Evolutionary conservation across 441 rosid genomes (phyloP).

Genomic region (Cnidoscolus chayamansa): DNA sequence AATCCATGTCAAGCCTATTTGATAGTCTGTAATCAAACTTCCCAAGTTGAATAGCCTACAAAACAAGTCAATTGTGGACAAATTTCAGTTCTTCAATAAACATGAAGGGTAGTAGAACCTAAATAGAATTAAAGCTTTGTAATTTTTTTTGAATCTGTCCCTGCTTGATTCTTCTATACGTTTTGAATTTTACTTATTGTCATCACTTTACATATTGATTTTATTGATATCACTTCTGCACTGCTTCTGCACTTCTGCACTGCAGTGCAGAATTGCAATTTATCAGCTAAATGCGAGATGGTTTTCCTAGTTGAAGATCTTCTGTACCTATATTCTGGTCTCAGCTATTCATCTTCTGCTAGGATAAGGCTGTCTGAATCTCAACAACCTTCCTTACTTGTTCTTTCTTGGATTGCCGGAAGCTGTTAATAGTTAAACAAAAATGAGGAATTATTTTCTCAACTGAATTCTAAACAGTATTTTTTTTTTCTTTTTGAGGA

Average conservation of each 20-base stretch:
- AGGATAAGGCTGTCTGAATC: constrained; percentile 9
- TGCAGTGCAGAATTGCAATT: neutral
- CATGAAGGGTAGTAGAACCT: neutral
- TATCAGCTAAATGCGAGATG: constrained; percentile 21
- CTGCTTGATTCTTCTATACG: neutral
- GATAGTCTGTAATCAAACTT: constrained; percentile 90
- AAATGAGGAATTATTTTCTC: too few relatives aligned
- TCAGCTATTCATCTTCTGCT: constrained; percentile 12
- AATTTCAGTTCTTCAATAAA: neutral
- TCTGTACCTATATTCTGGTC: constrained; percentile 7
- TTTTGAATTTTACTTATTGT: neutral
- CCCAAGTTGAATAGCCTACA: constrained; percentile 70
- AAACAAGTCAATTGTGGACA: constrained; percentile 16
- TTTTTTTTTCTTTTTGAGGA: neutral
- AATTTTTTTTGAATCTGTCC: too few relatives aligned
- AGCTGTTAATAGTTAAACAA: constrained; percentile 1
- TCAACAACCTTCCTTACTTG: neutral
- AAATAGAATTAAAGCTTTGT: neutral
- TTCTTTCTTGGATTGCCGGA: constrained; percentile 4
- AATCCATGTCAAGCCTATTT: constrained; percentile 59
- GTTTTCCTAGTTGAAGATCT: constrained; percentile 3
- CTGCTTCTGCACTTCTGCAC: too few relatives aligned
- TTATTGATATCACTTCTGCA: neutral
- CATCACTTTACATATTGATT: too few relatives aligned
- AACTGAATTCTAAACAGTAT: too few relatives aligned